These are phyloP conservation scores for Cryphonectria carpinicola DNA, from an alignment of 2,329 filamentous ascomycete species.

Conservation along the genomic window DNA sequence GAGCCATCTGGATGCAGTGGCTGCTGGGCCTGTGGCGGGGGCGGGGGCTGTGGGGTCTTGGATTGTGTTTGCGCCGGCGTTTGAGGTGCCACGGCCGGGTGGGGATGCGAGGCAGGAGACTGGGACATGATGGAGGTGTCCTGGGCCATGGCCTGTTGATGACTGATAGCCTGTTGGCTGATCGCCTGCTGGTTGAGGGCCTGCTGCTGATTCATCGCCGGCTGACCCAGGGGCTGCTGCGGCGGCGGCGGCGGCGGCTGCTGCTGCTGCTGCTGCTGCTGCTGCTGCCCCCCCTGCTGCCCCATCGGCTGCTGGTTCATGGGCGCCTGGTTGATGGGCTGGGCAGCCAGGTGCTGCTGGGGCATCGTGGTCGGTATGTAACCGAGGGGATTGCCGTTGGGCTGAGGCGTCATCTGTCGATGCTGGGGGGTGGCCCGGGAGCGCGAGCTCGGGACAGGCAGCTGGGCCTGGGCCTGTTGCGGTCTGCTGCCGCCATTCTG, in stretches of 20 bases:
- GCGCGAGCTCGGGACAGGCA: slow-evolving; percentile 50
- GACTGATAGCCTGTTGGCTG: slow-evolving; percentile 35
- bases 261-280: no score
- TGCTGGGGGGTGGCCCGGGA: slow-evolving; percentile 45
- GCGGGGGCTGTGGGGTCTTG: slow-evolving; percentile 32
- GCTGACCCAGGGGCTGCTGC: slow-evolving; percentile 33
- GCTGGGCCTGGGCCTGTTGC: slow-evolving; percentile 51
- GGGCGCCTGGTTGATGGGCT: slow-evolving; percentile 10
- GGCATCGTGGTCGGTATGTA: slow-evolving; percentile 43
- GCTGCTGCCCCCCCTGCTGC: no score
- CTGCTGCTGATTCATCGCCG: slow-evolving; percentile 41
- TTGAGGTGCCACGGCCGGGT: slow-evolving; percentile 30
- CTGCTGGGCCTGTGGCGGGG: slow-evolving; percentile 34
- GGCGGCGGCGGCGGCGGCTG: slow-evolving; percentile 18
- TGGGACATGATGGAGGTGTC: slow-evolving; percentile 48
- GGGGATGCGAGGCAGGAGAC: slow-evolving; percentile 37
- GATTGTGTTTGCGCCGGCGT: slow-evolving; percentile 23
- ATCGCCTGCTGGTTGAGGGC: slow-evolving; percentile 37
- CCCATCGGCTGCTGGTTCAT: slow-evolving; percentile 31
- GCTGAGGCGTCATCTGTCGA: slow-evolving; percentile 50
- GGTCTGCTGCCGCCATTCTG: slow-evolving; percentile 48
- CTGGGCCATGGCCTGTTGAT: slow-evolving; percentile 44
- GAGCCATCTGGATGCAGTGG: slow-evolving; percentile 33
- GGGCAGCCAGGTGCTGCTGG: slow-evolving; percentile 13
- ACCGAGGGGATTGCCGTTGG: slow-evolving; percentile 38